These are phyloP conservation scores for Giardia muris DNA, from an alignment of 208 protist genomes.

Conservation along the genomic window DNA sequence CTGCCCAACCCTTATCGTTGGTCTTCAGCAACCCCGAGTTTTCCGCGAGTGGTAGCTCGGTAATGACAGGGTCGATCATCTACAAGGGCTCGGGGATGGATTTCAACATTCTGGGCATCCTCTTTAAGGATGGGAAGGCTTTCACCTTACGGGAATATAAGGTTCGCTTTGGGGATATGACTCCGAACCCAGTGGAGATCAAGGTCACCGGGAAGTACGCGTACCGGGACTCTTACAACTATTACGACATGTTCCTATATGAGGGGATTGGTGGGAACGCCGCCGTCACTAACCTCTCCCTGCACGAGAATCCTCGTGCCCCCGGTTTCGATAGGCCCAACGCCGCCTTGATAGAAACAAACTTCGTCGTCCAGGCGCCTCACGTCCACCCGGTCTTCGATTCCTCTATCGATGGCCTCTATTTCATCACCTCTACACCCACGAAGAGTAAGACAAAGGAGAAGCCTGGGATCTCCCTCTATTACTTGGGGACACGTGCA, in stretches of 20 bases:
- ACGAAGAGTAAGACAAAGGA: background rate
- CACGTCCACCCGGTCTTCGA: background rate
- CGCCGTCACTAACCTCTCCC: background rate
- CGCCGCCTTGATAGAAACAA: background rate
- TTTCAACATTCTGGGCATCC: background rate
- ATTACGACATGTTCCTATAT: background rate
- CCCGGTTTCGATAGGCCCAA: background rate
- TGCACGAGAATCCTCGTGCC: background rate
- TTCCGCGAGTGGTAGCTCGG: background rate
- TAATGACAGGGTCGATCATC: too few species aligned
- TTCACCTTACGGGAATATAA: background rate
- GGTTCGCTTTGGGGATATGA: background rate
- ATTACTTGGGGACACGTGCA: background rate
- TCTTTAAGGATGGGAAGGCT: background rate
- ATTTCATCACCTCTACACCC: background rate
- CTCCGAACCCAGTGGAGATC: background rate
- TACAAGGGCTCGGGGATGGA: background rate
- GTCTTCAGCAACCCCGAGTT: background rate
- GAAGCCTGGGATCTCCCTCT: background rate
- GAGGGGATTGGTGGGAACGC: background rate
- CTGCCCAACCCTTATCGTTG: background rate
- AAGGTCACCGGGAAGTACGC: background rate
- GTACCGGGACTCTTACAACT: background rate
- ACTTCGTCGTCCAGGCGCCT: background rate
- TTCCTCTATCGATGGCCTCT: background rate